Percentiles rank a stretch among this genome's conserved stretches.
phyloP scores from a whole-genome alignment of 768 basidiomycete species.

The Calocybe indica region DNA sequence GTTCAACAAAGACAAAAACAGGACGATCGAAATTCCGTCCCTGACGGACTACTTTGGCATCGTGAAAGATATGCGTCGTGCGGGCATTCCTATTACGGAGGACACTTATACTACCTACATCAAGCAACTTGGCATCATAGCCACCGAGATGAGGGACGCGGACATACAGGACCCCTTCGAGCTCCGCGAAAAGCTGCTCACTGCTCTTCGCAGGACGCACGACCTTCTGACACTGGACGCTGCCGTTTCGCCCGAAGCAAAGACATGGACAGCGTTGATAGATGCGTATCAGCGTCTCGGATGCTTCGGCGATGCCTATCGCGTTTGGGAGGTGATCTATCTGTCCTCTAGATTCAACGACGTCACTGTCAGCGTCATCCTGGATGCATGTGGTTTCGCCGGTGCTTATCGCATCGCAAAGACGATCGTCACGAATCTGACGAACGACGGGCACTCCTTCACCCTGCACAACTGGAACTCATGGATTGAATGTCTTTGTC shows the following conservation, averaged over 20 bases:
- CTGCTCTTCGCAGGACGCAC: slow-evolving; percentile 60
- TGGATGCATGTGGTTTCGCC: slow-evolving; percentile 77
- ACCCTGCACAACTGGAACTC: slow-evolving; percentile 74
- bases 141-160: slow-evolving; percentile 22
- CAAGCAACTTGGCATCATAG: slow-evolving; percentile 43
- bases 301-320: slow-evolving; percentile 63
- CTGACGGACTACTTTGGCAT: slow-evolving; percentile 66
- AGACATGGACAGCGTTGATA: slow-evolving; percentile 82
- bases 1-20: slow-evolving; percentile 22
- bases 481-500: slow-evolving; percentile 83
- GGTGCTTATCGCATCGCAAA: slow-evolving; percentile 44
- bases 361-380: slow-evolving; percentile 70
- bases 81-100: slow-evolving; percentile 50
- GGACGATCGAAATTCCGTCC: slow-evolving; percentile 33
- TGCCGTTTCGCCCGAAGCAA: slow-evolving; percentile 61
- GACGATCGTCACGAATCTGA: slow-evolving; percentile 48
- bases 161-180: slow-evolving; percentile 10
- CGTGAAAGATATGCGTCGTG: slow-evolving; percentile 71
- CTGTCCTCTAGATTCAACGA: slow-evolving; percentile 52
- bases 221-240: slow-evolving; percentile 75
- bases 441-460: slow-evolving; percentile 41
- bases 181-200: slow-evolving; percentile 30
- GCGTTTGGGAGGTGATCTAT: slow-evolving; percentile 76
- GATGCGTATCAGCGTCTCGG: slow-evolving; percentile 80
- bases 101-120: slow-evolving; percentile 67